Conservation (phyloP, 2,329 filamentous ascomycete genomes). For the Fusarium denticulatum region DNA sequence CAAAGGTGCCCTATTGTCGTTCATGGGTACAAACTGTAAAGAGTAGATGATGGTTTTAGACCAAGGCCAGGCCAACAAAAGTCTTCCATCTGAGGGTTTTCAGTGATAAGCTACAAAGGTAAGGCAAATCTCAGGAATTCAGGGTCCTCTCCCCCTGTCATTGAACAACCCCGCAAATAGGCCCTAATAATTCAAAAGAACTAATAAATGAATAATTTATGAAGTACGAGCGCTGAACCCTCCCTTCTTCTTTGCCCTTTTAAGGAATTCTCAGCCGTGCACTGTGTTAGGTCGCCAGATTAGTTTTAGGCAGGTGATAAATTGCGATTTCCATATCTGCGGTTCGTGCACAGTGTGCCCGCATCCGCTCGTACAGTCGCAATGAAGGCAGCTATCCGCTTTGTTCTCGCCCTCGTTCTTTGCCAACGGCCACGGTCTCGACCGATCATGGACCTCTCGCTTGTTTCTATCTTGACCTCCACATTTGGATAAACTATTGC, state of each 20-base stretch:
- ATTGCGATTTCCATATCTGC: background rate
- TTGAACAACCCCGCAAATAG: background rate
- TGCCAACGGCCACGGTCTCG: slow-evolving; percentile 19
- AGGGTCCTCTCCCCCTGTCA: slow-evolving; percentile 18
- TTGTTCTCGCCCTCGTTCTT: slow-evolving; percentile 22
- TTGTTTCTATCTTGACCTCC: slow-evolving; percentile 10
- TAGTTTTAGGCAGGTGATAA: background rate
- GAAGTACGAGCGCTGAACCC: background rate
- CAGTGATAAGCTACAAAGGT: background rate
- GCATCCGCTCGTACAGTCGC: background rate
- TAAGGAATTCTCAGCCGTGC: slow-evolving; percentile 14
- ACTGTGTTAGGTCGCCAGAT: background rate
- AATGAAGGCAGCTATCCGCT: slow-evolving; percentile 17
- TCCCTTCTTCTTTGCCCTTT: background rate
- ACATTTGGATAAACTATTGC: slow-evolving; percentile 1
- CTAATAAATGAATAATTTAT: background rate
- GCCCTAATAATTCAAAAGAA: background rate
- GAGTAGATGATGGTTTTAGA: background rate
- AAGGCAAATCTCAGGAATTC: slow-evolving; percentile 1
- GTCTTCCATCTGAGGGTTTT: background rate
- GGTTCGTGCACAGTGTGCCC: slow-evolving; percentile 17
- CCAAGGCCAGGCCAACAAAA: background rate
- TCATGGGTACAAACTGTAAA: background rate
- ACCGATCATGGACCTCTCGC: slow-evolving; percentile 7
- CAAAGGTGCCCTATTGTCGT: background rate